Conservation (phyloP, 176 grass and related monocot species). For the Ananas comosus region DNA sequence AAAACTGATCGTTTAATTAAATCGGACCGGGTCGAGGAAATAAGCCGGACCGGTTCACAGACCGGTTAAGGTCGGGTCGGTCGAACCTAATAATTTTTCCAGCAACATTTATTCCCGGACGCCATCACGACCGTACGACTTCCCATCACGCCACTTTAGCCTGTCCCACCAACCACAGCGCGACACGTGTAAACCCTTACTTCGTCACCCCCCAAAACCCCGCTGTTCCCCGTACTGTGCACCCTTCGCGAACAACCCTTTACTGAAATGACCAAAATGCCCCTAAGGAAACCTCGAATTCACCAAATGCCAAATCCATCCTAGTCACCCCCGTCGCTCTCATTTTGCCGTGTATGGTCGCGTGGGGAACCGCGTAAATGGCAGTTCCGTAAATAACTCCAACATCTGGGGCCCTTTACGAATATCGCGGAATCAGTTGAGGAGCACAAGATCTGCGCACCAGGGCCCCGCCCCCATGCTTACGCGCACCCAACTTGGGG, state of each 20-base stretch:
- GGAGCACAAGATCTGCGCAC: constrained; percentile 10
- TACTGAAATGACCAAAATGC: not conserved
- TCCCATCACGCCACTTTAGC: not conserved
- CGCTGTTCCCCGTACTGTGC: not conserved
- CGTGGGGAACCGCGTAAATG: not conserved
- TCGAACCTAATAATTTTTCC: not conserved
- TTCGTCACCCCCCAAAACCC: not conserved
- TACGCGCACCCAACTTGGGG: constrained; percentile 13
- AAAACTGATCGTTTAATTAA: no score
- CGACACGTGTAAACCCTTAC: not conserved
- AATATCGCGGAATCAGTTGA: not conserved
- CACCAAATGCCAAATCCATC: not conserved
- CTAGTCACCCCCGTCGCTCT: not conserved
- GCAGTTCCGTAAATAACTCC: not conserved
- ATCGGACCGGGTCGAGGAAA: no score
- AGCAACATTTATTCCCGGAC: not conserved
- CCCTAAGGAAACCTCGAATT: not conserved
- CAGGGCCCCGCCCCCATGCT: not conserved
- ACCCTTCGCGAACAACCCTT: not conserved
- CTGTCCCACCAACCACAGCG: not conserved
- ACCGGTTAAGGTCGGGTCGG: no score
- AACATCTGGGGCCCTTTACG: not conserved
- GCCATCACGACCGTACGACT: not conserved
- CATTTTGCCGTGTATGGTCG: not conserved
- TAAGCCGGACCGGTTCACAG: no score